Evolutionary conservation across 2,329 filamentous ascomycete genomes (phyloP), one percentile per base, ranked within the genome.

Genomic region (Sclerotinia trifoliorum): DNA sequence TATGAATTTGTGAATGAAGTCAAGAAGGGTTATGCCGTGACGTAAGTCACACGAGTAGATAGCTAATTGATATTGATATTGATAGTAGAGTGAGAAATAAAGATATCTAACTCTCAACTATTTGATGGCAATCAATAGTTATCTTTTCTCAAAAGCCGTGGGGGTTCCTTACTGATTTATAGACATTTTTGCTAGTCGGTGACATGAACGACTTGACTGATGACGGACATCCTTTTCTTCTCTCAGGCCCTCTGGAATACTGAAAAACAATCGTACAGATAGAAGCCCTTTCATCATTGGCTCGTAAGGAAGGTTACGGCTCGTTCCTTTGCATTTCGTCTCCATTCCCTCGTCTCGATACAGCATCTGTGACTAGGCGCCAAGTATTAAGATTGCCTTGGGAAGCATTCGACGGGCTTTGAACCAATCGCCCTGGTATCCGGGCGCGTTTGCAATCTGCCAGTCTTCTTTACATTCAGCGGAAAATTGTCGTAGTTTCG

Each of bases 341-440:
- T 49, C 26, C 44, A 26, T 11, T 19, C 44, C 58, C 19, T 49
- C 44, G 58, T 39, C 46, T 62, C 60, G 60, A 35, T 49, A 62
- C 44, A 19, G 21, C 39, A 21, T 62, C 24, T 21, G 44, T 35
- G 44, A 49, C 15, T 21, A 10, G 2, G 15, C 21, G 46, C 60
- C 60, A 39, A 62, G 44, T 21, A 24, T 49, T 49, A 17, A 21
- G 26, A 35, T 35, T n/a, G 42, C 57, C 46, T 13, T 29, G 32
- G 48, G 57, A 61, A 35, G 24, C 19, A 19, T 62, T 62, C 21
- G 10, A n/a, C 29, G 3, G 32, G 15, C 4, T 4, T 2, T n/a
- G 21, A 11, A 5, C 65, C 49, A 67, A 54, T 63, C 13, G 48
- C 48, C 24, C 39, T n/a, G 44, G n/a, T 46, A 32, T 51, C 35